phyloP scores from a whole-genome alignment of 768 basidiomycete genomes.

The Panus rudis region DNA sequence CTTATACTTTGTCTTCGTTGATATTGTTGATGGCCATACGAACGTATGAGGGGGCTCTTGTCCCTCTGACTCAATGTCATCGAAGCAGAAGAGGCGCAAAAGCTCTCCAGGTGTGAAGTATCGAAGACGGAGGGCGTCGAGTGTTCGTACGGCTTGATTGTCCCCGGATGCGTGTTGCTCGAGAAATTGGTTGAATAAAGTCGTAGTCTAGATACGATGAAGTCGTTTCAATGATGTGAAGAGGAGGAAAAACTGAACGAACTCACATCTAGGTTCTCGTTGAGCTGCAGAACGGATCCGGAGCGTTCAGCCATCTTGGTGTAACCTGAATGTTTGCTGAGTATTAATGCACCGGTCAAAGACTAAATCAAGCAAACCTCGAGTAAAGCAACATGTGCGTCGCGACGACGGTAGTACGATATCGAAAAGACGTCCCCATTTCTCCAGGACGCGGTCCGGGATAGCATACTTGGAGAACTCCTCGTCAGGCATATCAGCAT shows the following conservation, averaged over 20 bases:
- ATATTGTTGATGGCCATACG: conserved; percentile 55
- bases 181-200: conserved; percentile 50
- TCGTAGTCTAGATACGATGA: conserved; percentile 42
- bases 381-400: conserved; percentile 74
- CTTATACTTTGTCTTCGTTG: conserved; percentile 64
- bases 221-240: not conserved
- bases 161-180: conserved; percentile 33
- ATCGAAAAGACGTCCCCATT: conserved; percentile 78
- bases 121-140: conserved; percentile 55
- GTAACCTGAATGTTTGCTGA: conserved; percentile 43
- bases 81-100: conserved; percentile 60
- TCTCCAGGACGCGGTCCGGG: conserved; percentile 55
- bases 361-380: conserved; percentile 40
- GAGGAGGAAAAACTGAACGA: conserved; percentile 12
- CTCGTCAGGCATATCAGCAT: conserved; percentile 16
- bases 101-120: conserved; percentile 75
- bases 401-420: conserved; percentile 59
- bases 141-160: conserved; percentile 41
- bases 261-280: conserved; percentile 56
- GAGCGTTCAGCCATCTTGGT: conserved; percentile 70
- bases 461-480: conserved; percentile 27
- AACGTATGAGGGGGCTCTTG: conserved; percentile 27
- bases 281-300: conserved; percentile 72
- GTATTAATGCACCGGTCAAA: not conserved
- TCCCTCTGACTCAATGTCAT: conserved; percentile 17